Base-by-base conservation (phyloP, 805 yeast genomes). In the Isabelozyma rhagii region DNA sequence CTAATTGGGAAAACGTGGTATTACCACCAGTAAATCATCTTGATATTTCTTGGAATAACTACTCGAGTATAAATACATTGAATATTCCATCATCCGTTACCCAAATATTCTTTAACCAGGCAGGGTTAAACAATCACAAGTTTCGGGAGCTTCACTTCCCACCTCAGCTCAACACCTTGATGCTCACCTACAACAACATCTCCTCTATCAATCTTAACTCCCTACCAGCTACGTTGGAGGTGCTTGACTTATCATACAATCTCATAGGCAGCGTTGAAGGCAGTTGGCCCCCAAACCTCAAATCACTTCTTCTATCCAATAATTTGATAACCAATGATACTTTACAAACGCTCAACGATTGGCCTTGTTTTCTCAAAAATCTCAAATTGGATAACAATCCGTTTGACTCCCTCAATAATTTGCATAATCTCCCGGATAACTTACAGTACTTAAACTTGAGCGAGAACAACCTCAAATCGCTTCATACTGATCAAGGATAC, bases 1-100 rank as follows among this genome's bases (percentile, higher is more conserved):
- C 50, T 5, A 51, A 64, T 43, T 72, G 76, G 76, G 47, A 63
- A 0, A 49, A 46, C 3, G 55, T 63, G 10, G 25, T 15, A 3
- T 57, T 71, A n/a, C 76, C 76, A 0, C 15, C 41, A 11, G 52
- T 71, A 34, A 48, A 44, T 10, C 64, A 64, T 43, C 50, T 72
- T 38, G 76, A 71, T 48, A 45, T 64, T n/a, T 71, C 76, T 9
- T 72, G 77, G 77, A 58, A 58, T 28, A 53, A 58, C 2, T 48
- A 41, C 8, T 56, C 63, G 3, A 59, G 66, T 42, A 53, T 67
- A n/a, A 41, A 50, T 13, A 59, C 68, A 0, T 50, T 72, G 14
- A 28, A 44, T 0, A 46, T 65, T 1, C 72, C 71, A 1, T 51
- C 48, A 5, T 45, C 55, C 2, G 48, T 69, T 8, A 47, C 48